Conservation (phyloP, 257 asterid genomes). For the Gentiana dahurica region DNA sequence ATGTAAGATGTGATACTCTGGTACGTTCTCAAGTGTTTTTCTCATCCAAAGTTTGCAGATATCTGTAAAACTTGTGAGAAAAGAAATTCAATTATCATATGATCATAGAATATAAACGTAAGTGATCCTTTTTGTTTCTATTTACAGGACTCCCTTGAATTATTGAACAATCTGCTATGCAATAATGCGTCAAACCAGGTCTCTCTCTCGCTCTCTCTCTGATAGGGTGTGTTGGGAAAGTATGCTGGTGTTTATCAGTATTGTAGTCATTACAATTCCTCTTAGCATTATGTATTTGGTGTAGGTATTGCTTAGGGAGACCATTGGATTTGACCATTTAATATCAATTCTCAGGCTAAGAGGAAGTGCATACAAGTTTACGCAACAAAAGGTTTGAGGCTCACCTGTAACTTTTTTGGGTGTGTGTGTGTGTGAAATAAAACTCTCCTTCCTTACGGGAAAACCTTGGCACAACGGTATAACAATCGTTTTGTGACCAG, state of each 20-base stretch:
- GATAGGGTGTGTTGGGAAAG: not conserved
- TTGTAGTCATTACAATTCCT: slow-evolving; percentile 5
- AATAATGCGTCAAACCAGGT: slow-evolving; percentile 88
- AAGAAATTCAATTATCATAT: too few species aligned
- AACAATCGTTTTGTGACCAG: too few species aligned
- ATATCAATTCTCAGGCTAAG: slow-evolving; percentile 68
- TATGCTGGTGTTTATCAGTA: not conserved
- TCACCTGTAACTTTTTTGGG: not conserved
- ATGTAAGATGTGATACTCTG: too few species aligned
- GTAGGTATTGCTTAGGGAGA: slow-evolving; percentile 86
- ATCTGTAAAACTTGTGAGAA: not conserved
- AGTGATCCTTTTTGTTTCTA: slow-evolving; percentile 9
- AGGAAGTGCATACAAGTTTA: slow-evolving; percentile 75
- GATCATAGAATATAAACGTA: too few species aligned
- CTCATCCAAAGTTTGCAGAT: not conserved
- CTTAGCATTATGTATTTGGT: slow-evolving; percentile 16
- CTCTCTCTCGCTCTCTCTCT: slow-evolving; percentile 2
- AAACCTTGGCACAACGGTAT: not conserved
- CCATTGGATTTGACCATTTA: slow-evolving; percentile 74
- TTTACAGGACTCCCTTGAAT: slow-evolving; percentile 79
- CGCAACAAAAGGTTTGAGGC: slow-evolving; percentile 81
- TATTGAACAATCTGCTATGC: slow-evolving; percentile 79
- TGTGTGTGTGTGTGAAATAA: too few species aligned
- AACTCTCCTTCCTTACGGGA: not conserved
- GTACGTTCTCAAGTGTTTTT: not conserved